Base-by-base conservation (phyloP, 192 early-diverging fungal genomes). In the Podila epigama region DNA sequence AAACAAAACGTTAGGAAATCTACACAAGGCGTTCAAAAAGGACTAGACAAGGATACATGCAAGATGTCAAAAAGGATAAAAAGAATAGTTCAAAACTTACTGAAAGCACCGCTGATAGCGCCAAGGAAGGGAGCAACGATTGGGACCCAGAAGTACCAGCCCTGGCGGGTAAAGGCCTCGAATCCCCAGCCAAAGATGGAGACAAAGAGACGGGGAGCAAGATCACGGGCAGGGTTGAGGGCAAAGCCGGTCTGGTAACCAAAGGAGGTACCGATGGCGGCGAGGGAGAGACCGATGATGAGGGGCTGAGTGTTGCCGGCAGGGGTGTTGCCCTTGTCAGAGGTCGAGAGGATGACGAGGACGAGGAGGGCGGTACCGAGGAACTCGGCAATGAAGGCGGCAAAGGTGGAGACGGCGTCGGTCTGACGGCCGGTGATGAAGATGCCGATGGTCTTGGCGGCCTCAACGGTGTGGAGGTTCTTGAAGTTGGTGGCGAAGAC, bases 141-240 rank as follows among this genome's bases (percentile, higher is more conserved):
- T 16, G 92, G 92, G 27, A 92, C 84, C 83, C 88, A 90, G 66
- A 88, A 87, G 70, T 93, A 94, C 83, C 88, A 87, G 53, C 86
- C 70, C 68, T 81, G 70, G n/a, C 77, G 83, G n/a, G 87, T 82
- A 80, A 94, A 94, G 22, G 87, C 88, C 29, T 84, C 83, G 31
- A 65, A 54, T 32, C 92, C 91, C 79, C 89, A 94, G 11, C 89
- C 89, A 44, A 85, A 83, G 60, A 88, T 71, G 31, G 84, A 78
- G 32, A 89, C 86, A 70, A 93, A 92, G n/a, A 90, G 69, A 41
- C 93, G 89, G 12, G 92, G 92, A 31, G 91, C 93, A 73, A 93
- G 82, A 79, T 94, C 93, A 81, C 93, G 86, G 7, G 93, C 93
- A 51, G 89, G 90, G 69, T 94, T 94, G 55, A 94, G 82, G 40